Base-by-base conservation (phyloP, 441 rosid genomes). In the Gossypium davidsonii region DNA sequence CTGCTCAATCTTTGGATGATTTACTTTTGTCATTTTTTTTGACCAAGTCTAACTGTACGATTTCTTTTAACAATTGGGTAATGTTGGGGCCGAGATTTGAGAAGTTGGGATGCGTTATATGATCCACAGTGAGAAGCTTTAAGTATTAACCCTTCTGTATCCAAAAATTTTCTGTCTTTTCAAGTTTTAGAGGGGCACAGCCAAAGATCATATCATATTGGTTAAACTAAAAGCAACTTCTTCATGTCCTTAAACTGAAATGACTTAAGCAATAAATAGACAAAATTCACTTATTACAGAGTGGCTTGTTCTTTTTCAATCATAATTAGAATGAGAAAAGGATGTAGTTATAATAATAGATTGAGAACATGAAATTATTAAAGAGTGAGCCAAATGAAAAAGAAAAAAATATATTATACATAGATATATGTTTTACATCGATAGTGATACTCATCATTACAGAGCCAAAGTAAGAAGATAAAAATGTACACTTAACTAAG, bases 401-500 rank as follows among this genome's bases (percentile, higher is more conserved):
- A 23, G 31, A 42, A 21, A 48, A 20, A 34, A 46, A 46, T 6
- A 21, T 2, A 3, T 39, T 39, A 39, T 20, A 17, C 53, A 42
- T 39, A 42, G 53, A 65, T 25, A 49, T 34, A 14, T 17, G 53
- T 39, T 67, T 66, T 48, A 67, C 56, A 67, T 21, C 23, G 9
- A 65, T 11, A 42, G 28, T 18, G 17, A 39, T 42, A 14, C 18
- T 63, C 49, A 21, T 42, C 52, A 64, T 39, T 42, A 20, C 49
- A 59, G 25, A 6, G 14, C 15, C 28, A 42, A 34, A 70, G 1
- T 6, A 28, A 60, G 31, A 51, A 8, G 46, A 39, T 39, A 39
- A 39, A 39, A 9, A 48, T 72, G 63, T 72, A 76, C 83, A 77
- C 72, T 42, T 66, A 70, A 39, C 46, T 9, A 39, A 39, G 21